Evolutionary conservation across 257 asterid genomes (phyloP).

Genomic region (Capsicum pubescens): DNA sequence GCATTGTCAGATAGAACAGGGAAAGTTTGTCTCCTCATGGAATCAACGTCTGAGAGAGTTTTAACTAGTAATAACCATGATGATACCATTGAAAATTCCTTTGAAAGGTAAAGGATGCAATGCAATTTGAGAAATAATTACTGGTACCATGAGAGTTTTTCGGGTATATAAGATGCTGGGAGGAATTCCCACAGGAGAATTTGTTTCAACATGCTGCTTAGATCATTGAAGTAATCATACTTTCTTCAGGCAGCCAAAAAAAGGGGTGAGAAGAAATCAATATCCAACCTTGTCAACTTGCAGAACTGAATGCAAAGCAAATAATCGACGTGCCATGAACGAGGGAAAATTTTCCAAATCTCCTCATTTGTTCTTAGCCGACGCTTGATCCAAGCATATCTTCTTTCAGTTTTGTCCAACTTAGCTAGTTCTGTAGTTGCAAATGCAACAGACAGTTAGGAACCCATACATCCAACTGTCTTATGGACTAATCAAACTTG

Average conservation of each 20-base stretch:
- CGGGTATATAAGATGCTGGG: slow-evolving; percentile 18
- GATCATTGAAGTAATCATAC: not conserved
- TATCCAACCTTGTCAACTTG: slow-evolving; percentile 89
- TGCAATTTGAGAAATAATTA: slow-evolving; percentile 3
- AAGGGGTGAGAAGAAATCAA: slow-evolving; percentile 21
- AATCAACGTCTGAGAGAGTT: not conserved
- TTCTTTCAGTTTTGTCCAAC: slow-evolving; percentile 91
- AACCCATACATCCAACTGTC: slow-evolving; percentile 35
- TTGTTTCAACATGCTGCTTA: slow-evolving; percentile 19
- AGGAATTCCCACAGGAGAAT: not conserved
- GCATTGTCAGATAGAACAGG: slow-evolving; percentile 8
- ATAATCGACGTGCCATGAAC: slow-evolving; percentile 92
- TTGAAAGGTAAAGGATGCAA: not conserved
- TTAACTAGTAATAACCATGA: slow-evolving; percentile 7
- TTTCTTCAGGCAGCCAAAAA: not conserved
- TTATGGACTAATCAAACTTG: slow-evolving; percentile 25
- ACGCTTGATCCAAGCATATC: slow-evolving; percentile 98
- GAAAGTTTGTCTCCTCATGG: slow-evolving; percentile 3
- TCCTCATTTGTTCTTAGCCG: slow-evolving; percentile 92
- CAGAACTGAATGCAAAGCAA: slow-evolving; percentile 97
- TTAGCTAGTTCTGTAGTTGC: slow-evolving; percentile 74
- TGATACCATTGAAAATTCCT: slow-evolving; percentile 14
- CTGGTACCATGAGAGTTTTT: not conserved
- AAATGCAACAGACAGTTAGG: slow-evolving; percentile 33
- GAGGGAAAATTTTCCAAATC: slow-evolving; percentile 91